Percentiles rank a stretch among this genome's conserved stretches.
phyloP scores from a whole-genome alignment of 805 yeast genomes.

The Sugiyamaella smithiae region DNA sequence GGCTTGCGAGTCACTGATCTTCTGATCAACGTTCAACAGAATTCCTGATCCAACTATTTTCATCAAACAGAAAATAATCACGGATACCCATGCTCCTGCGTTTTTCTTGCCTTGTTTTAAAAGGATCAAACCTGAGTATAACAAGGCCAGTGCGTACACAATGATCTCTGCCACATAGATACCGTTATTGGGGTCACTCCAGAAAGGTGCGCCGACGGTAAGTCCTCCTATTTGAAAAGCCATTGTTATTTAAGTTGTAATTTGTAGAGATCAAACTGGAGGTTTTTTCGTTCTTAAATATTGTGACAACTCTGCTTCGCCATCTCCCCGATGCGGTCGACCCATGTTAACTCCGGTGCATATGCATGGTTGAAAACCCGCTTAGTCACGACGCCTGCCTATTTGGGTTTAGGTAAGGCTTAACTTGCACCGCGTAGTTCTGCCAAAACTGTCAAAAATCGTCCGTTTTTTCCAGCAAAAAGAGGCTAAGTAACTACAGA shows the following conservation, averaged over 20 bases:
- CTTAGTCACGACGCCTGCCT: not conserved
- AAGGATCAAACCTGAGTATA: not conserved
- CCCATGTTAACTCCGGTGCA: no score
- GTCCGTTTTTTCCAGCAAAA: no score
- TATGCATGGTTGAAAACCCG: not conserved
- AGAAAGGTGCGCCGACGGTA: conserved; percentile 1
- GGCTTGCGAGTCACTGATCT: not conserved
- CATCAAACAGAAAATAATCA: conserved; percentile 9
- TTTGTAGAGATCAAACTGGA: no score
- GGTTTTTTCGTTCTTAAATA: no score
- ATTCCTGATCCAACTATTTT: conserved; percentile 14
- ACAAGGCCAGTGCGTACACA: conserved; percentile 3
- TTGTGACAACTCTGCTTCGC: no score
- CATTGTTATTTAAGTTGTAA: not conserved
- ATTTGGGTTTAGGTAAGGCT: not conserved
- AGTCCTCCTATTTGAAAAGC: conserved; percentile 4
- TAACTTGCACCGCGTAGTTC: no score
- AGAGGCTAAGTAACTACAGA: no score
- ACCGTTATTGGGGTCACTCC: conserved; percentile 11
- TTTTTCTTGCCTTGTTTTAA: conserved; percentile 6
- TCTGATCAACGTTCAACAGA: conserved; percentile 7
- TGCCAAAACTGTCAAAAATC: no score
- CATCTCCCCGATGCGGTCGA: no score
- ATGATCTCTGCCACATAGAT: conserved; percentile 13
- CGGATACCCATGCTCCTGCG: conserved; percentile 14